Base-by-base conservation (phyloP, 805 yeast genomes). In the Candida silvatica region DNA sequence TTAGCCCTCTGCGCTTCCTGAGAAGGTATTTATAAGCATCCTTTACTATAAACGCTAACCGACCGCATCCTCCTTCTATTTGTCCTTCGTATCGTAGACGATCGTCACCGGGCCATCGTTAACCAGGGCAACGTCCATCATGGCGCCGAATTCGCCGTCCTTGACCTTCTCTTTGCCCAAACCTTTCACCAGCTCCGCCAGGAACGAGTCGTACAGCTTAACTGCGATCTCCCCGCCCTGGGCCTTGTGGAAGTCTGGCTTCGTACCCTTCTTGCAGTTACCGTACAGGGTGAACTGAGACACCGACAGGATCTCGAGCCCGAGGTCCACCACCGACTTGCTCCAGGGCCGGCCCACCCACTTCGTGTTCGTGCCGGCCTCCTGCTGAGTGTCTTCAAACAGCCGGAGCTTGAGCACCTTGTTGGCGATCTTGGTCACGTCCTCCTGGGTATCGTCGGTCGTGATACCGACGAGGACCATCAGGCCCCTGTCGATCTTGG, bases 101-200 rank as follows among this genome's bases (percentile, higher is more conserved):
- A 90, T 80, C 0, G 97, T 90, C 1, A 84, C 86, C 0, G 97
- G 97, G 1, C 97, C 97, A 48, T 90, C 97, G 50, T 92, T 92
- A 11, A 80, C 75, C 40, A 90, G 58, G 1, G 71, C 70, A 12
- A 94, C 96, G 43, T 85, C 94, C 98, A 92, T 92, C 95, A 90
- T 84, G 8, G 90, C 97, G 0, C 97, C 98, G 54, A 92, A 92
- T 37, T 74, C 66, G 3, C 98, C 98, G 48, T 88, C 96, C 43
- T 79, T 69, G 3, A 87, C 94, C 31, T 72, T 74, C 0, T 67
- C 76, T 1, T 64, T 69, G 0, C 83, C 83, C 38, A 85, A 40
- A n/a, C 70, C 71, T 1, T 45, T 49, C 40, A 64, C 57, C 38
- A 84, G 57, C 17, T 62, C 51, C 2, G 37, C 32, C 37, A 83